Evolutionary conservation across 257 asterid species (phyloP).

Genomic region (Plantago major): DNA sequence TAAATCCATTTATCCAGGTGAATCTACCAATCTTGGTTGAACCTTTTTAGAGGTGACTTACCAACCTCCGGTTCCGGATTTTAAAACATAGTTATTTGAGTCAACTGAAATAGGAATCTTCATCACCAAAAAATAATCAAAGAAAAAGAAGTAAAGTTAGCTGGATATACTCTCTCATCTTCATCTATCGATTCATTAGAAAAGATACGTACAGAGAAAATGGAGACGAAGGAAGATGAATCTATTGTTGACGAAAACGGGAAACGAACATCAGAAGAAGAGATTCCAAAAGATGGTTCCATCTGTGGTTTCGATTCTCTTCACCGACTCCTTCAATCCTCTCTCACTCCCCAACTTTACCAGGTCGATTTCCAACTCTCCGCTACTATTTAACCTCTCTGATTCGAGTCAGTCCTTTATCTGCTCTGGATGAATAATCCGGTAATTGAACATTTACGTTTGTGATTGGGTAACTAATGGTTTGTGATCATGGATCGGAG

Average conservation of each 20-base stretch:
- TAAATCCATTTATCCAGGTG: too few relatives aligned
- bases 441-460: not conserved
- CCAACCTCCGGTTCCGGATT: too few relatives aligned
- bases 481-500: too few relatives aligned
- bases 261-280: not conserved
- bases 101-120: not conserved
- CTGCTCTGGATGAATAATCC: not conserved
- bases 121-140: not conserved
- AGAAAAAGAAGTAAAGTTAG: not conserved
- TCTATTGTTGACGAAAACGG: slow-evolving; percentile 30
- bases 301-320: slow-evolving; percentile 83
- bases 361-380: slow-evolving; percentile 39
- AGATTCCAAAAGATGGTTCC: slow-evolving; percentile 49
- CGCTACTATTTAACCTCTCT: not conserved
- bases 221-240: slow-evolving; percentile 45
- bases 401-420: too few relatives aligned
- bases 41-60: too few relatives aligned
- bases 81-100: too few relatives aligned
- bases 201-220: slow-evolving; percentile 3
- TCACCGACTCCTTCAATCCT: slow-evolving; percentile 69
- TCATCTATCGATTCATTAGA: not conserved
- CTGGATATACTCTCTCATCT: not conserved
- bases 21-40: too few relatives aligned
- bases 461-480: too few relatives aligned
- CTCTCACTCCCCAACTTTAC: slow-evolving; percentile 64